A percentile compares a stretch with the other conserved stretches of the same genome.
These are phyloP conservation scores for Pleurotus ostreatus DNA, from an alignment of 768 basidiomycete species.

Conservation along the genomic window DNA sequence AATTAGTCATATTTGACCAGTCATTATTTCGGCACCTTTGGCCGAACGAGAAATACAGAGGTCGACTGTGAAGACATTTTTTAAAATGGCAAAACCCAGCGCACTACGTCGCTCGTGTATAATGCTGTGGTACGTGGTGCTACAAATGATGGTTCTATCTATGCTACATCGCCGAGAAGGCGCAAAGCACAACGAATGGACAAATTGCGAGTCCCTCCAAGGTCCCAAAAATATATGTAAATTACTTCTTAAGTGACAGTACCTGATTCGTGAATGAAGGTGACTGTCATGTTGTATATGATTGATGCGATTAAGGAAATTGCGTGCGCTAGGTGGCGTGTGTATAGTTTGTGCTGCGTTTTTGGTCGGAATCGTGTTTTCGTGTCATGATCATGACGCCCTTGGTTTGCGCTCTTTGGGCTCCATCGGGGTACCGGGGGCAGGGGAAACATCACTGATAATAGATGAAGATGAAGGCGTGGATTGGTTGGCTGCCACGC, in stretches of 20 bases:
- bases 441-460: slow-evolving; percentile 10
- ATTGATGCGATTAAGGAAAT: slow-evolving; percentile 13
- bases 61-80: neutral
- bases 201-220: slow-evolving; percentile 13
- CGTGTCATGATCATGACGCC: too few species aligned
- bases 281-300: slow-evolving; percentile 25
- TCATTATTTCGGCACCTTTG: neutral
- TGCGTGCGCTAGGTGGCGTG: slow-evolving; percentile 7
- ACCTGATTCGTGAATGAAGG: slow-evolving; percentile 57
- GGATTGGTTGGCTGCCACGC: slow-evolving; percentile 9
- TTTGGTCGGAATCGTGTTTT: neutral
- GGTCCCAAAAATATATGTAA: slow-evolving; percentile 18
- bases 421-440: too few species aligned
- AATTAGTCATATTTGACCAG: neutral
- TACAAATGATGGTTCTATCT: slow-evolving; percentile 25
- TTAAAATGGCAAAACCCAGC: slow-evolving; percentile 14
- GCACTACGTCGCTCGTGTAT: slow-evolving; percentile 29
- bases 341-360: slow-evolving; percentile 10
- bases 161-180: slow-evolving; percentile 26
- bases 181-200: slow-evolving; percentile 13
- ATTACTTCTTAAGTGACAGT: slow-evolving; percentile 26
- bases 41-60: slow-evolving; percentile 12
- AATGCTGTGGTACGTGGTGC: slow-evolving; percentile 28
- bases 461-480: neutral
- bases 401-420: too few species aligned